Percentiles rank a stretch among this genome's conserved stretches.
These are phyloP conservation scores for Ambrosia artemisiifolia DNA, from an alignment of 129 eudicot species.

Conservation along the genomic window DNA sequence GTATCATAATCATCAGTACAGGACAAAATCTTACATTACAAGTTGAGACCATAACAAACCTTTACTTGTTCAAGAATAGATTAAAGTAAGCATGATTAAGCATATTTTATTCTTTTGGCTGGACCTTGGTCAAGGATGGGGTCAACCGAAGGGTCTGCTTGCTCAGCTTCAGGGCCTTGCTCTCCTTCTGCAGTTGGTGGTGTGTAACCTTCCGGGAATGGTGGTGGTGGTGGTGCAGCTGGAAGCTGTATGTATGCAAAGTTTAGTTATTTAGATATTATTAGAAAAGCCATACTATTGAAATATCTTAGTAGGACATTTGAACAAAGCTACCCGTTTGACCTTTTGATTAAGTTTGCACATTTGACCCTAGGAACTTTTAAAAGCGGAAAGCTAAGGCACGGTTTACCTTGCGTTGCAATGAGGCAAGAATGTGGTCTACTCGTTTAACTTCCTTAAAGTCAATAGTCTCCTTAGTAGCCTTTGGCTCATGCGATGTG, in stretches of 20 bases:
- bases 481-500: slow-evolving; percentile 48
- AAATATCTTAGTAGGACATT: background rate
- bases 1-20: background rate
- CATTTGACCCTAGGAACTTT: background rate
- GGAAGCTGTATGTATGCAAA: slow-evolving; percentile 62
- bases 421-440: slow-evolving; percentile 74
- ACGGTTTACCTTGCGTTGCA: slow-evolving; percentile 72
- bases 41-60: background rate
- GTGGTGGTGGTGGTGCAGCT: slow-evolving; percentile 85
- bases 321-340: background rate
- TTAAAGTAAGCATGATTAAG: slow-evolving; percentile 9
- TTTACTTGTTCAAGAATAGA: background rate
- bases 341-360: background rate
- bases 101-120: slow-evolving; percentile 55
- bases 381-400: background rate
- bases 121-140: slow-evolving; percentile 95
- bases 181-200: slow-evolving; percentile 72
- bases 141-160: slow-evolving; percentile 53
- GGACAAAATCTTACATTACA: background rate
- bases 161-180: slow-evolving; percentile 56
- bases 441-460: slow-evolving; percentile 76
- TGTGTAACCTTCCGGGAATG: slow-evolving; percentile 82
- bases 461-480: slow-evolving; percentile 69
- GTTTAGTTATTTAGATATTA: slow-evolving; percentile 1
- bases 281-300: background rate